phyloP scores from a whole-genome alignment of 352 stramenopile genomes.

The Phytopythium litorale region DNA sequence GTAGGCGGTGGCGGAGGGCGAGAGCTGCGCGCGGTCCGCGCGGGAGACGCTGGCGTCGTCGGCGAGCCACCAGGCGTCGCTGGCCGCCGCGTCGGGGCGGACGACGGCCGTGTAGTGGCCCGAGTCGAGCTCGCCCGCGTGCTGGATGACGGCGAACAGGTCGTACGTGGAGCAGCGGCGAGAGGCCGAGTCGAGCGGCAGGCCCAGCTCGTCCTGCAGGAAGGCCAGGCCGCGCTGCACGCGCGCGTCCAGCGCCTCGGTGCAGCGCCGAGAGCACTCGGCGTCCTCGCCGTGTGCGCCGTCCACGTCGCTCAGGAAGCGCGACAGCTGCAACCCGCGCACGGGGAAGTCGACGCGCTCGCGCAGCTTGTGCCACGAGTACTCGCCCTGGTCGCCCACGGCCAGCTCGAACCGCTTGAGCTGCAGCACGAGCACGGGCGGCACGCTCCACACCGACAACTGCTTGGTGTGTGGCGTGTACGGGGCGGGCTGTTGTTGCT shows the following conservation, averaged over 20 bases:
- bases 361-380: slow-evolving; percentile 77
- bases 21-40: slow-evolving; percentile 18
- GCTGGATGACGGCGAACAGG: slow-evolving; percentile 94
- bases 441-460: slow-evolving; percentile 47
- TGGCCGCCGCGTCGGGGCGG: slow-evolving; percentile 13
- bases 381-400: slow-evolving; percentile 12
- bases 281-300: slow-evolving; percentile 9
- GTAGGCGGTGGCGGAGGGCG: slow-evolving; percentile 51
- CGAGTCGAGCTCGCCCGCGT: slow-evolving; percentile 86
- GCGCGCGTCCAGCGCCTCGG: slow-evolving; percentile 11
- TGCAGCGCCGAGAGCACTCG: slow-evolving; percentile 9
- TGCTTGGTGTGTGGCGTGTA: slow-evolving; percentile 40
- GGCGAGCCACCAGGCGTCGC: slow-evolving; percentile 89
- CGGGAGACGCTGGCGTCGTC: slow-evolving; percentile 81
- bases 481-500: background rate
- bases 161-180: slow-evolving; percentile 68
- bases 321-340: slow-evolving; percentile 73
- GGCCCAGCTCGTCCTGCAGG: slow-evolving; percentile 29
- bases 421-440: slow-evolving; percentile 55
- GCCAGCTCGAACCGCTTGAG: slow-evolving; percentile 63
- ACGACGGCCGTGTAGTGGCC: slow-evolving; percentile 91
- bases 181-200: slow-evolving; percentile 42
- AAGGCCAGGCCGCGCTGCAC: slow-evolving; percentile 26
- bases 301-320: slow-evolving; percentile 27
- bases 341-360: slow-evolving; percentile 92